Evolutionary conservation across 2,329 filamentous ascomycete genomes (phyloP).

Genomic region (Arthrobotrys iridis): DNA sequence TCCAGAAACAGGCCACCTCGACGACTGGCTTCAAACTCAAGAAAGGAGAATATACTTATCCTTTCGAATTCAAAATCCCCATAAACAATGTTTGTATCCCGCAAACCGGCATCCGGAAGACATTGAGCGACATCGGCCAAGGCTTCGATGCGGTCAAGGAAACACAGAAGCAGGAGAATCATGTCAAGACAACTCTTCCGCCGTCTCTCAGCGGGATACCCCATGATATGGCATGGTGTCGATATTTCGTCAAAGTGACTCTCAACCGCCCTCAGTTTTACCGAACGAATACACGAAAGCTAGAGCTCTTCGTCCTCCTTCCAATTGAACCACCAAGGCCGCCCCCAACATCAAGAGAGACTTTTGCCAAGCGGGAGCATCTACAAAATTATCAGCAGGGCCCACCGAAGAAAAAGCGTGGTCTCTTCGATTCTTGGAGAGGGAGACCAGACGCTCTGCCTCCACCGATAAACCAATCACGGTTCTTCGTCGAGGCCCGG

Average conservation of each 20-base stretch:
- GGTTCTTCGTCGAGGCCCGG: conserved; percentile 79
- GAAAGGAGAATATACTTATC: conserved; percentile 77
- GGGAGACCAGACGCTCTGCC: conserved; percentile 53
- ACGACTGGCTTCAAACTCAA: conserved; percentile 69
- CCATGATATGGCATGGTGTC: conserved; percentile 77
- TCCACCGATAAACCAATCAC: conserved; percentile 59
- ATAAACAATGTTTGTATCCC: conserved; percentile 59
- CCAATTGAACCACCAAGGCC: conserved; percentile 89
- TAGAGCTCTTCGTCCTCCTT: conserved; percentile 70
- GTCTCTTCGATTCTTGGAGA: conserved; percentile 68
- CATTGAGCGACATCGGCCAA: conserved; percentile 62
- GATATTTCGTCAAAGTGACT: conserved; percentile 96
- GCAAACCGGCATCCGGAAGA: conserved; percentile 49
- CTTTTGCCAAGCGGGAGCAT: conserved; percentile 80
- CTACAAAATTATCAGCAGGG: conserved; percentile 65
- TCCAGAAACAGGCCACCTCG: conserved; percentile 56
- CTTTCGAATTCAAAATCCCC: conserved; percentile 79
- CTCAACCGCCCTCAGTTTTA: conserved; percentile 68
- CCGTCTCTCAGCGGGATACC: conserved; percentile 88
- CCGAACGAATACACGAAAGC: conserved; percentile 56
- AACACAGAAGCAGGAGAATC: conserved; percentile 63
- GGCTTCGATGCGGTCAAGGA: conserved; percentile 64
- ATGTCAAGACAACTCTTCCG: conserved; percentile 86
- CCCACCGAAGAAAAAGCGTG: conserved; percentile 67
- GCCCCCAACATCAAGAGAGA: conserved; percentile 74